Percentiles rank a stretch among this genome's conserved stretches.
These are phyloP conservation scores for Dryas drummondii DNA, from an alignment of 306 rosid species.

Conservation along the genomic window DNA sequence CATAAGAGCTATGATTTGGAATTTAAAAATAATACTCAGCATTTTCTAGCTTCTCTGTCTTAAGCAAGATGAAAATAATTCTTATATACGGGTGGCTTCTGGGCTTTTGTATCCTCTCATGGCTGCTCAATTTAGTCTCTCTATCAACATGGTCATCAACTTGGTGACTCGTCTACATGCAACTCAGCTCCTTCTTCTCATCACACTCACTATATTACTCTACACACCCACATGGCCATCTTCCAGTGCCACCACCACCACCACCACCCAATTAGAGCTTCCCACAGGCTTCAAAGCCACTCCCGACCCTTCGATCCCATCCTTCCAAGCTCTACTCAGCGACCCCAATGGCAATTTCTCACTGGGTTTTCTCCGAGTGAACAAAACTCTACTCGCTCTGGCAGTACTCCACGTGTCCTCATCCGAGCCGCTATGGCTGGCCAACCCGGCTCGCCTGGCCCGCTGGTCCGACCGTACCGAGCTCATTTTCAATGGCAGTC, in stretches of 20 bases:
- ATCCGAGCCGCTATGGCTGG: slow-evolving; percentile 62
- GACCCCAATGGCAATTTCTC: slow-evolving; percentile 68
- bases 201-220: slow-evolving; percentile 22
- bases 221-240: slow-evolving; percentile 1
- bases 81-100: neutral
- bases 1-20: neutral
- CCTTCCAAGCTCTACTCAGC: slow-evolving; percentile 63
- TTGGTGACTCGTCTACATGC: slow-evolving; percentile 12
- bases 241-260: slow-evolving; percentile 13
- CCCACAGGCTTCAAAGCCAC: slow-evolving; percentile 49
- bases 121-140: neutral
- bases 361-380: slow-evolving; percentile 70
- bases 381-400: slow-evolving; percentile 49
- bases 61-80: too few relatives aligned
- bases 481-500: slow-evolving; percentile 72
- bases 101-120: neutral
- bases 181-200: slow-evolving; percentile 22
- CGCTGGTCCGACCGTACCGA: slow-evolving; percentile 58
- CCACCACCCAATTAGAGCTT: slow-evolving; percentile 33
- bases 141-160: slow-evolving; percentile 39
- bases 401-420: slow-evolving; percentile 69
- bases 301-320: slow-evolving; percentile 40
- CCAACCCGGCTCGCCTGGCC: slow-evolving; percentile 39
- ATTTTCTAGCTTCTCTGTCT: neutral
- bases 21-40: neutral